Percentiles rank a stretch among this genome's conserved stretches.
These are phyloP conservation scores for Groenewaldozyma salmanticensis DNA, from an alignment of 805 yeast genomes.

Conservation along the genomic window DNA sequence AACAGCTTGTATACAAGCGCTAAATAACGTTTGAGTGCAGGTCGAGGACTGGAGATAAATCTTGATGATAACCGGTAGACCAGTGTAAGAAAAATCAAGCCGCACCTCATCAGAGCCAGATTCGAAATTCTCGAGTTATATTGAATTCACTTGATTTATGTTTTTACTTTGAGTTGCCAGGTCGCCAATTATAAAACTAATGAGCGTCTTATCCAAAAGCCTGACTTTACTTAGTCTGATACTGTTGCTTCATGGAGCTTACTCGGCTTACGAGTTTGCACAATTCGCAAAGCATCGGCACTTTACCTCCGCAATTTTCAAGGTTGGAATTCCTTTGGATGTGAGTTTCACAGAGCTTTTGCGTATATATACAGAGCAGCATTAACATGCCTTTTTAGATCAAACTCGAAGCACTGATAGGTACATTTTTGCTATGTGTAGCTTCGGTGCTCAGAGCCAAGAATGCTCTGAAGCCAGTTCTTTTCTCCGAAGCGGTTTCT, in stretches of 20 bases:
- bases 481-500: conserved; percentile 38
- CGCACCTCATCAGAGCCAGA: too few species aligned
- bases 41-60: too few species aligned
- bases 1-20: too few species aligned
- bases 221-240: too few species aligned
- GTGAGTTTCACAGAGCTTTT: conserved; percentile 7
- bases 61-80: too few species aligned
- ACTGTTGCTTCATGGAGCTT: conserved; percentile 18
- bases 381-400: conserved; percentile 24
- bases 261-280: conserved; percentile 22
- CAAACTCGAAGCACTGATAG: conserved; percentile 40
- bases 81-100: too few species aligned
- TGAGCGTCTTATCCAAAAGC: too few species aligned
- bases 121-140: too few species aligned
- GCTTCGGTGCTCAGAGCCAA: conserved; percentile 26
- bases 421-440: conserved; percentile 34
- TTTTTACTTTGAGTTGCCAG: too few species aligned
- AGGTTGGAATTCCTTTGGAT: conserved; percentile 15
- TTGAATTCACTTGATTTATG: too few species aligned
- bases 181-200: too few species aligned
- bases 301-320: conserved; percentile 6
- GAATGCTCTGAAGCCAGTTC: conserved; percentile 37
- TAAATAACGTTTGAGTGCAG: too few species aligned
- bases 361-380: neutral
- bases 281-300: conserved; percentile 13